These are phyloP conservation scores for Rugiboletus extremiorientalis DNA, from an alignment of 1,284 basidiomycete genomes.

Conservation along the genomic window DNA sequence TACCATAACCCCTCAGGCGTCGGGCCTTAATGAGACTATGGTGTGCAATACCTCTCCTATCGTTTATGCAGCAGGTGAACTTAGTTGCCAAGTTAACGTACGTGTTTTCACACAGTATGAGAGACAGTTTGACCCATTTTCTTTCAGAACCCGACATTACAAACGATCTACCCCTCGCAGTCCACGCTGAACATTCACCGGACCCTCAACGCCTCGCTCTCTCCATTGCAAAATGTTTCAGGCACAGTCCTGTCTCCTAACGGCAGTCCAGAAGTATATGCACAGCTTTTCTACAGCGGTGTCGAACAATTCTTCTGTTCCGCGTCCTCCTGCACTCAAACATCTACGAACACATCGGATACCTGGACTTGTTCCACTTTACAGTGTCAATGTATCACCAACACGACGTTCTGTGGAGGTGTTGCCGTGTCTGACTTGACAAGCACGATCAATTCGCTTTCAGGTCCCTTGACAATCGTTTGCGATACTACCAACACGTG, in stretches of 20 bases:
- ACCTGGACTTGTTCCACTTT: conserved; percentile 73
- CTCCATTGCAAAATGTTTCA: conserved; percentile 58
- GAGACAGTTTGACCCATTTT: conserved; percentile 1
- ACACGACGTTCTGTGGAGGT: conserved; percentile 75
- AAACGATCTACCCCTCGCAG: conserved; percentile 65
- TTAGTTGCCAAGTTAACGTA: conserved; percentile 76
- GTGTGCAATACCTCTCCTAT: conserved; percentile 59
- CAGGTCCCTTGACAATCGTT: conserved; percentile 60
- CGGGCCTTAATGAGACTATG: conserved; percentile 55
- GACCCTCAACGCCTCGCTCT: conserved; percentile 64
- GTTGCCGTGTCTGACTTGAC: conserved; percentile 50
- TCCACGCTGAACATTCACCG: conserved; percentile 78
- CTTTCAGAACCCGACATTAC: conserved; percentile 73
- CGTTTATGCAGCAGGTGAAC: conserved; percentile 66
- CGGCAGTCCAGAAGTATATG: conserved; percentile 59
- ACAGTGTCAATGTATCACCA: conserved; percentile 67
- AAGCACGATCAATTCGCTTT: conserved; percentile 56
- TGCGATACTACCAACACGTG: conserved; percentile 64
- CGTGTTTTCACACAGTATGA: conserved; percentile 31
- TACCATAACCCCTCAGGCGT: conserved; percentile 18
- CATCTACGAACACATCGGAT: conserved; percentile 38
- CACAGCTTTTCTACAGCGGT: conserved; percentile 82
- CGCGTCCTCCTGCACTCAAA: conserved; percentile 70
- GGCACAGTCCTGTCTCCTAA: conserved; percentile 49
- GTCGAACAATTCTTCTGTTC: conserved; percentile 84